phyloP scores from a whole-genome alignment of 179 eudicot species.

The Amaranthus tricolor region DNA sequence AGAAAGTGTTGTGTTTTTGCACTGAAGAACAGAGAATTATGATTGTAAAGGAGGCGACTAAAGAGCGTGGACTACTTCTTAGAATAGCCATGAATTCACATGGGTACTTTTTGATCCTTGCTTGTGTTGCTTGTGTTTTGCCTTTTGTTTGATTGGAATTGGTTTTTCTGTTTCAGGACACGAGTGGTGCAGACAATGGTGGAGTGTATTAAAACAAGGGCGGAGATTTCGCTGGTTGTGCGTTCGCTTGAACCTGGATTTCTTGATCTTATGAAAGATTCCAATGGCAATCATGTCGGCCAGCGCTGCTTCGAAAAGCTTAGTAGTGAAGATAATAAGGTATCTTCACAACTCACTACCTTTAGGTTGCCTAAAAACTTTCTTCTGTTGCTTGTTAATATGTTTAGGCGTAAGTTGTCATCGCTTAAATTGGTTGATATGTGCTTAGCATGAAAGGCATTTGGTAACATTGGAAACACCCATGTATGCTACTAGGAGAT shows the following conservation, averaged over 20 bases:
- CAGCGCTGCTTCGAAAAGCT: constrained; percentile 82
- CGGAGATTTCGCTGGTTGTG: constrained; percentile 55
- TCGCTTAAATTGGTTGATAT: not conserved
- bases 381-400: not conserved
- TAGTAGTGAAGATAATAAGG: constrained; percentile 73
- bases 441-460: constrained; percentile 4
- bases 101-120: constrained; percentile 50
- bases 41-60: constrained; percentile 58
- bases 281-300: constrained; percentile 89
- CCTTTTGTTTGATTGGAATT: not conserved
- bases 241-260: constrained; percentile 80
- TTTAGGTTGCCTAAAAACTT: not conserved
- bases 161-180: constrained; percentile 48
- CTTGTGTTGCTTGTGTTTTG: not conserved
- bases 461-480: not conserved
- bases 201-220: constrained; percentile 65
- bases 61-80: constrained; percentile 62
- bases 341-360: constrained; percentile 20
- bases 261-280: constrained; percentile 73
- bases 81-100: constrained; percentile 73
- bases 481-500: no score
- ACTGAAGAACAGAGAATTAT: constrained; percentile 71
- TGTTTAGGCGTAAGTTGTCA: not conserved
- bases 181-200: constrained; percentile 87
- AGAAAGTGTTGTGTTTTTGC: constrained; percentile 71